phyloP scores from a whole-genome alignment of 108 stramenopile species.

The Cyclotella distinguenda region DNA sequence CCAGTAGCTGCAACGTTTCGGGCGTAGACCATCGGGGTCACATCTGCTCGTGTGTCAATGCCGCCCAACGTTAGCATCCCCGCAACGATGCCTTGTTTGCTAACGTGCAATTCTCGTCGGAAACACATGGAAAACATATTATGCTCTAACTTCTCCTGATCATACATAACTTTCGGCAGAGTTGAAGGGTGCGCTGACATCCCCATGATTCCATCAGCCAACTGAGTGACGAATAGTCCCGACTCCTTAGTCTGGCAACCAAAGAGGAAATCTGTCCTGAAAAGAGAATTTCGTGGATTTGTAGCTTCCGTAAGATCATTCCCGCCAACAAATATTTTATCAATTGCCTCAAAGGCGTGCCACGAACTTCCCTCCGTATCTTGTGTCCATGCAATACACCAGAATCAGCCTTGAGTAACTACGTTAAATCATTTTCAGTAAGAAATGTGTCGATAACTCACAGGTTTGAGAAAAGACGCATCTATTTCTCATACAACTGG shows the following conservation, averaged over 20 bases:
- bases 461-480: slow-evolving; percentile 65
- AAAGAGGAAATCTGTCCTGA: slow-evolving; percentile 76
- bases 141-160: slow-evolving; percentile 52
- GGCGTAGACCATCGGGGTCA: slow-evolving; percentile 51
- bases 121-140: slow-evolving; percentile 74
- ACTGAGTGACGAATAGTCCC: slow-evolving; percentile 90
- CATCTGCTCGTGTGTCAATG: slow-evolving; percentile 31
- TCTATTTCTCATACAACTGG: slow-evolving; percentile 42
- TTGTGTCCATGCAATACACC: not conserved
- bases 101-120: slow-evolving; percentile 41
- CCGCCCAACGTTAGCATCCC: slow-evolving; percentile 49
- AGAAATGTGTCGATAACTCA: not conserved
- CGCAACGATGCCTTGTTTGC: slow-evolving; percentile 44
- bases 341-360: slow-evolving; percentile 70
- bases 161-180: slow-evolving; percentile 47
- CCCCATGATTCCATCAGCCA: slow-evolving; percentile 96
- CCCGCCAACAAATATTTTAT: slow-evolving; percentile 67
- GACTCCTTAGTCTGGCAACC: slow-evolving; percentile 88
- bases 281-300: slow-evolving; percentile 8
- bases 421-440: not conserved
- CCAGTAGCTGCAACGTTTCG: slow-evolving; percentile 50
- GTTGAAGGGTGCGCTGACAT: slow-evolving; percentile 63
- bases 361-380: slow-evolving; percentile 79
- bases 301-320: not conserved
- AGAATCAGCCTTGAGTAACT: too few relatives aligned